phyloP scores from a whole-genome alignment of 164 flowering plant species.

The Vitis labrusca region DNA sequence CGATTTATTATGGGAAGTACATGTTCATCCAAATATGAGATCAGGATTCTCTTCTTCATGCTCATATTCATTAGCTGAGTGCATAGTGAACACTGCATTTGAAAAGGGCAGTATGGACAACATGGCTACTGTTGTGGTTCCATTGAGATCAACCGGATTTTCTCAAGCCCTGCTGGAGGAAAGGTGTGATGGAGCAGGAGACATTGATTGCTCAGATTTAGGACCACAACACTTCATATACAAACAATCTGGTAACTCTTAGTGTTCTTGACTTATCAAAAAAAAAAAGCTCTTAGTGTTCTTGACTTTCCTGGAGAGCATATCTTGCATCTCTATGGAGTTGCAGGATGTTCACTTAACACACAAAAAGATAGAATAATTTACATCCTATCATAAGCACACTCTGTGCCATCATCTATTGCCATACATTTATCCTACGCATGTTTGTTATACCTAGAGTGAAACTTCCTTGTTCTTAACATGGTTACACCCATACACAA shows the following conservation, averaged over 20 bases:
- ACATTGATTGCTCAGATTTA: slow-evolving; percentile 22
- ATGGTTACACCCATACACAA: too few relatives aligned
- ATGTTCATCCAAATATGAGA: slow-evolving; percentile 22
- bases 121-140: slow-evolving; percentile 86
- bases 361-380: too few relatives aligned
- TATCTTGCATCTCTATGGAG: too few relatives aligned
- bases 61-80: slow-evolving; percentile 73
- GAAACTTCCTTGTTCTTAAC: too few relatives aligned
- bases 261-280: not conserved
- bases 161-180: slow-evolving; percentile 25
- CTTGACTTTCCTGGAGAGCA: not conserved
- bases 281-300: not conserved
- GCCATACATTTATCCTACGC: too few relatives aligned
- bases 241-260: slow-evolving; percentile 42
- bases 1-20: slow-evolving; percentile 74
- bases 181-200: slow-evolving; percentile 25
- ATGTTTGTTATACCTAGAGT: too few relatives aligned
- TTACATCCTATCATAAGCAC: too few relatives aligned
- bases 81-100: slow-evolving; percentile 73
- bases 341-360: too few relatives aligned
- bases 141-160: slow-evolving; percentile 38
- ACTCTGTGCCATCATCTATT: too few relatives aligned
- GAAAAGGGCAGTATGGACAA: slow-evolving; percentile 90
- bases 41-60: slow-evolving; percentile 46
- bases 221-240: slow-evolving; percentile 24